Base-by-base conservation (phyloP, 2,329 filamentous ascomycete genomes). In the Venturia asperata region DNA sequence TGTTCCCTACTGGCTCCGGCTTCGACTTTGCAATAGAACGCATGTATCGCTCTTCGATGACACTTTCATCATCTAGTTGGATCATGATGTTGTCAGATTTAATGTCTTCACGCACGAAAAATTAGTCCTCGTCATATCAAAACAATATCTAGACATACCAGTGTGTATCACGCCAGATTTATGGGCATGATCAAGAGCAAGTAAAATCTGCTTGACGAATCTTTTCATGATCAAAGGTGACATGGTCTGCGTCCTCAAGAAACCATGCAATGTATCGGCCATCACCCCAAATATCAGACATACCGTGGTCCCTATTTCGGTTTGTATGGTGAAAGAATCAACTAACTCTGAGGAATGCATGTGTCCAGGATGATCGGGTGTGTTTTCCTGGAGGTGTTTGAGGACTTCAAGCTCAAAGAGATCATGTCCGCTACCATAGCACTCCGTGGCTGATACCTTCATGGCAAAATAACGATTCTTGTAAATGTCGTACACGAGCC, bases 301-400 rank as follows among this genome's bases (percentile, higher is more conserved):
- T 1, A 43, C 17, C 5, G 27, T 34, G 3, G 15, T 34, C 9
- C 27, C 52, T 10, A 34, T 66, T 61, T 34, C 63, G 52, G 70
- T n/a, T 24, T 42, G 58, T 49, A 69, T 19, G 27, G 27, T n/a
- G 19, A 56, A 56, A 13, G 27, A 37, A 27, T 56, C 52, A 1
- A 56, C 52, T 5, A 56, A 21, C 1, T 56, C 17, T 6, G 27
- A 56, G 15, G 37, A 13, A 56, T 56, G n/a, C 7, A 7, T 1
- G 15, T 34, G 27, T n/a, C 52, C 52, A n/a, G 30, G 27, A 56
- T 56, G 24, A 10, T 56, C 21, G 13, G 27, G 19, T 6, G 7
- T 11, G 13, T 37, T 56, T 15, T 2, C 10, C 3, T 21, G 19
- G 11, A 56, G 30, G 30, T 56, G 27, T 6, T 56, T 19, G 3